A percentile compares a stretch with the other conserved stretches of the same genome.
Conservation (phyloP, 768 basidiomycete species). For the Tubosaeta sp. region DNA sequence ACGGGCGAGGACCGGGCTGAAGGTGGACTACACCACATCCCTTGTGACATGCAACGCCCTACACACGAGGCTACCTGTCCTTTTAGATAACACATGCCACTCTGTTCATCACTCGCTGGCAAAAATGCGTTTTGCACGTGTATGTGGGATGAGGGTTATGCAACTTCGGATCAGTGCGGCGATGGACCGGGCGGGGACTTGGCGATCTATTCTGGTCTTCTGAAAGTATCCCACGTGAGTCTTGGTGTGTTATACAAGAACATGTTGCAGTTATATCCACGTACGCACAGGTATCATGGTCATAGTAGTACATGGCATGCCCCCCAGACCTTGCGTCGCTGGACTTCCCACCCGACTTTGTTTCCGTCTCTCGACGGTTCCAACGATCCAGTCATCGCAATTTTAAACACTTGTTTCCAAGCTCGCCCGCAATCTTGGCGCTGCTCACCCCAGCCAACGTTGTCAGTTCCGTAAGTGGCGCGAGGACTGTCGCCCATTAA, state of each 20-base stretch:
- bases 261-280: not conserved
- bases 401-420: conserved; percentile 62
- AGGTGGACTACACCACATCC: conserved; percentile 5
- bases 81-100: not conserved
- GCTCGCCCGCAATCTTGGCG: conserved; percentile 55
- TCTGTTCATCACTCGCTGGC: conserved; percentile 13
- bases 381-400: conserved; percentile 62
- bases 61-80: conserved; percentile 25
- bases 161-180: conserved; percentile 1
- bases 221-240: not conserved
- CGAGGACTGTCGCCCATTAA: conserved; percentile 59
- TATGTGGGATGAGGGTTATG: conserved; percentile 3
- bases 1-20: no score
- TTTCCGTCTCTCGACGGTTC: conserved; percentile 46
- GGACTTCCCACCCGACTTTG: conserved; percentile 37
- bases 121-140: conserved; percentile 24
- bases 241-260: not conserved
- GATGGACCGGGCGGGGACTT: conserved; percentile 8
- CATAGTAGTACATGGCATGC: not conserved
- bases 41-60: conserved; percentile 16
- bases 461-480: conserved; percentile 48
- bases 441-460: conserved; percentile 60
- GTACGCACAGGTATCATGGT: not conserved
- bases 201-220: not conserved
- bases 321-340: conserved; percentile 37